Evolutionary conservation across 306 rosid genomes (phyloP), one percentile per base, ranked within the genome.

Genomic region (Macrotyloma uniflorum): DNA sequence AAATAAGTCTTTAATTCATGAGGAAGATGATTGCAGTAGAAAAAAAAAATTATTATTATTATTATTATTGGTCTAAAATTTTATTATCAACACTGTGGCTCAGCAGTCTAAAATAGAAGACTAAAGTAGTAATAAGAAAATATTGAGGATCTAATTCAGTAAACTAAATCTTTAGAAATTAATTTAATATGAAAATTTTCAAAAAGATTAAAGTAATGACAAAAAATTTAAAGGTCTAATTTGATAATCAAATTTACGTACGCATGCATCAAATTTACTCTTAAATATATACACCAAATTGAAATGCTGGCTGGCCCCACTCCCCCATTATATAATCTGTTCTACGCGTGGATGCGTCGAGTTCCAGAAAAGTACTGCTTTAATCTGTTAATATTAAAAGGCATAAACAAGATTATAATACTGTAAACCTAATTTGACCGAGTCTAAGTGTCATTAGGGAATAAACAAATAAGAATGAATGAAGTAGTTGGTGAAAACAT

Each of bases 341-440:
- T 65, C 30, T 67, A 4, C 4, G 3, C 20, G 30, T 12, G 38
- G 51, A 45, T 32, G 13, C 35, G 79, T 77, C 66, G 11, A 71
- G 63, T 24, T 10, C 42, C 47, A 23, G 40, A 65, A n/a, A 63
- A 22, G 42, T 55, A 33, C 5, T 54, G 51, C 14, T 54, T 66
- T 38, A 23, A 64, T 24, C 19, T 23, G 10, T 20, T 14, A 24
- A 36, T 38, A 72, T 38, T 35, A 28, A 15, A 65, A 80, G 3
- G n/a, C 30, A 12, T 16, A n/a, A 67, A 67, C 11, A 36, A 16
- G 14, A 69, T 49, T 22, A 66, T 43, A 45, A 2, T 40, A 74
- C 24, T 38, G 59, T 8, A 40, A n/a, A 40, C 70, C 57, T 47
- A 53, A 73, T 47, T 67, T 74, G 83, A 77, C 83, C 43, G 40